phyloP scores from a whole-genome alignment of 345 rosid species.

The Mangifera indica region DNA sequence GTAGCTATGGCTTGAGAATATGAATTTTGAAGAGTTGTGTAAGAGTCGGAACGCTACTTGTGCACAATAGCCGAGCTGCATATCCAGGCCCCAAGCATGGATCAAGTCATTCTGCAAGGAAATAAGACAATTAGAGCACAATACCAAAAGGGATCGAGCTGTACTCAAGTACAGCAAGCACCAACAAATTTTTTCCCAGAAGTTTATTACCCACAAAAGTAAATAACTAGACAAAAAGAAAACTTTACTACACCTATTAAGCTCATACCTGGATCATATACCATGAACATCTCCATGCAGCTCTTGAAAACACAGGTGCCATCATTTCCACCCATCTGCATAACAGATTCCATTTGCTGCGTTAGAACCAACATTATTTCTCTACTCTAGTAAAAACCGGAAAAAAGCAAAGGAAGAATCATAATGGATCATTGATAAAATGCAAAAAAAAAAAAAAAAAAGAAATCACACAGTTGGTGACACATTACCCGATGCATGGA shows the following conservation, averaged over 20 bases:
- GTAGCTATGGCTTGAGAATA: neutral
- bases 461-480: neutral
- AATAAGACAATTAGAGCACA: neutral
- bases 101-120: conserved; percentile 75
- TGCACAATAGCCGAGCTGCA: conserved; percentile 85
- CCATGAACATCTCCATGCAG: conserved; percentile 93
- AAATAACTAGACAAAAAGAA: neutral
- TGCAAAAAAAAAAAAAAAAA: neutral
- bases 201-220: neutral
- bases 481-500: conserved; percentile 79
- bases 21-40: neutral
- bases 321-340: conserved; percentile 98
- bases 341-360: conserved; percentile 4
- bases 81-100: conserved; percentile 94
- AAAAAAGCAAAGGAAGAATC: neutral
- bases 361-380: neutral
- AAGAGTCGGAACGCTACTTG: conserved; percentile 46
- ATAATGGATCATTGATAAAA: neutral
- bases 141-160: neutral
- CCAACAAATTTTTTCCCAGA: neutral
- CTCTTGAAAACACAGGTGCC: conserved; percentile 94
- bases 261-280: conserved; percentile 85
- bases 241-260: too few species aligned
- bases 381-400: neutral
- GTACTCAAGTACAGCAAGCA: neutral